These are phyloP conservation scores for Aegle marmelos DNA, from an alignment of 345 rosid genomes.

Conservation along the genomic window DNA sequence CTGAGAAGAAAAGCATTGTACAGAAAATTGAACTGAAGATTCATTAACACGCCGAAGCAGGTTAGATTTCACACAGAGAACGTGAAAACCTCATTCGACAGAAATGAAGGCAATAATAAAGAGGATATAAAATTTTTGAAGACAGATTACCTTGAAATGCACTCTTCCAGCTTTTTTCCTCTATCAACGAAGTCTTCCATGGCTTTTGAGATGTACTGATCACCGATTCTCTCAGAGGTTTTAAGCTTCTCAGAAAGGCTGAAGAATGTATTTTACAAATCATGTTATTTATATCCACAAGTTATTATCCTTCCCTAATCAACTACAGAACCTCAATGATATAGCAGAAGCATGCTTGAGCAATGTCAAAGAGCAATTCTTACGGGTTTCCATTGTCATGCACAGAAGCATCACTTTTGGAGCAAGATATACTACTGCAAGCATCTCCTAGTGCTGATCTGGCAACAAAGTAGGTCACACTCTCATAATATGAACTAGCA, in stretches of 20 bases:
- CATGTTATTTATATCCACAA: background rate
- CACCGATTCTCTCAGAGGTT: slow-evolving; percentile 38
- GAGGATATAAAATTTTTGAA: background rate
- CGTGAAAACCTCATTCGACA: background rate
- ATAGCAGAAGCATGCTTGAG: background rate
- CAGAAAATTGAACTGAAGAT: slow-evolving; percentile 5
- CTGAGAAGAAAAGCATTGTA: background rate
- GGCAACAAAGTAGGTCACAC: slow-evolving; percentile 43
- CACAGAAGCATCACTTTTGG: slow-evolving; percentile 26
- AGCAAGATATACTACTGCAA: slow-evolving; percentile 42
- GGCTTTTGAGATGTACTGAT: slow-evolving; percentile 53
- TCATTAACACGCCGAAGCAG: background rate
- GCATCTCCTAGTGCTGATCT: slow-evolving; percentile 71
- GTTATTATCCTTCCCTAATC: background rate
- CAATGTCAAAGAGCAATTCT: slow-evolving; percentile 26
- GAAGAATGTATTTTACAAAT: slow-evolving; percentile 9
- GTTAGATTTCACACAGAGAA: background rate
- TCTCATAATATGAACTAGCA: slow-evolving; percentile 51
- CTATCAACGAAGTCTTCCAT: slow-evolving; percentile 58
- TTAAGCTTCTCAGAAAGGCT: slow-evolving; percentile 45
- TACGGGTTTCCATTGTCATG: slow-evolving; percentile 49
- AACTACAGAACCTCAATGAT: background rate
- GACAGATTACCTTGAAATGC: slow-evolving; percentile 49
- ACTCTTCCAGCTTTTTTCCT: slow-evolving; percentile 58
- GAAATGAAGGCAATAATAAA: background rate